phyloP scores from a whole-genome alignment of 257 asterid species.

The Solanum pinnatisectum region DNA sequence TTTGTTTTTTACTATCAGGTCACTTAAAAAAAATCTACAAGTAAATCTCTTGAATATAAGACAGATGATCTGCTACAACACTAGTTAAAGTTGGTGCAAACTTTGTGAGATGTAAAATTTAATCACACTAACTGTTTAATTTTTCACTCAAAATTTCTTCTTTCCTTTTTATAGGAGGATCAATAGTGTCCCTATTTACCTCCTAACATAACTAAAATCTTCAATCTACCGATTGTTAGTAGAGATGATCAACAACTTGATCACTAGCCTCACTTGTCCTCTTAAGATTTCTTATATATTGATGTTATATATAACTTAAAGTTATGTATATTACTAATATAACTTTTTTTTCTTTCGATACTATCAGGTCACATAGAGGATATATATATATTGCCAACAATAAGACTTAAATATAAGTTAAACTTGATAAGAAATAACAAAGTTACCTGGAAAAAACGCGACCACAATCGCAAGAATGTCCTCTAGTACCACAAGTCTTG shows the following conservation, averaged over 20 bases:
- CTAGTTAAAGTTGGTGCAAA: too few relatives aligned
- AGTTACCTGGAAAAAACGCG: constrained; percentile 44
- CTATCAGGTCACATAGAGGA: background rate
- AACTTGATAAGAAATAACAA: background rate
- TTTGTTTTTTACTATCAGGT: too few relatives aligned
- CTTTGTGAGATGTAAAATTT: too few relatives aligned
- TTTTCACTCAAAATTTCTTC: background rate
- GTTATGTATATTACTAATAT: background rate
- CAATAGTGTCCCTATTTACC: too few relatives aligned
- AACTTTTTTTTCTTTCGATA: background rate
- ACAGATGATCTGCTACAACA: too few relatives aligned
- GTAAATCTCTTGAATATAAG: too few relatives aligned
- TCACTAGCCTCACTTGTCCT: background rate
- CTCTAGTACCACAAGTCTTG: constrained; percentile 70
- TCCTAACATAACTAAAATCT: background rate
- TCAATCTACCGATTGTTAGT: background rate
- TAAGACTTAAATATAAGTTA: background rate
- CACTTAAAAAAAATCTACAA: too few relatives aligned
- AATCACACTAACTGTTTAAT: too few relatives aligned
- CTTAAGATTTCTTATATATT: background rate
- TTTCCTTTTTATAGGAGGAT: too few relatives aligned
- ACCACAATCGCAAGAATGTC: constrained; percentile 70
- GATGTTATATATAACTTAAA: background rate
- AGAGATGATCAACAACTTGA: background rate
- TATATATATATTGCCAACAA: background rate